Conservation (phyloP, 352 stramenopile genomes). For the Lagenidium giganteum region DNA sequence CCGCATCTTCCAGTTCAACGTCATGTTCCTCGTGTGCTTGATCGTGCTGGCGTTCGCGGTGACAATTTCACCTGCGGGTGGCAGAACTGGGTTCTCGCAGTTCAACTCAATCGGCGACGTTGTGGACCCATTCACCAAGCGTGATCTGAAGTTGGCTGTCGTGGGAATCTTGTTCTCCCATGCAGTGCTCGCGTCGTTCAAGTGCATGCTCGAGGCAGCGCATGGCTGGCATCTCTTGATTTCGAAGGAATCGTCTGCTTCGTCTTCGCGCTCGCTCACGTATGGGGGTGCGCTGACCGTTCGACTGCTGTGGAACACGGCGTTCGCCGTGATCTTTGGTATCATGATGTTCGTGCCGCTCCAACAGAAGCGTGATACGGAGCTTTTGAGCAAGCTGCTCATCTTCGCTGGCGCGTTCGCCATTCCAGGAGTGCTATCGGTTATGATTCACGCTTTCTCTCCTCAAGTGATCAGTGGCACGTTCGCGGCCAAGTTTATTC, state of each 20-base stretch:
- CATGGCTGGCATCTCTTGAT: slow-evolving; percentile 63
- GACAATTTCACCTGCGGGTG: slow-evolving; percentile 51
- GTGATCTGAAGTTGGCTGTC: slow-evolving; percentile 48
- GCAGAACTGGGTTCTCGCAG: slow-evolving; percentile 45
- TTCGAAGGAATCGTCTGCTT: slow-evolving; percentile 34
- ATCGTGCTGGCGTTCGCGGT: slow-evolving; percentile 49
- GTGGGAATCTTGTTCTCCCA: slow-evolving; percentile 48
- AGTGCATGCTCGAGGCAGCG: slow-evolving; percentile 57
- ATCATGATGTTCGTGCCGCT: slow-evolving; percentile 61
- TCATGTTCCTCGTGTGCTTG: slow-evolving; percentile 62
- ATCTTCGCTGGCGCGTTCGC: slow-evolving; percentile 38
- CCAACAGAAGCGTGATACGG: slow-evolving; percentile 36
- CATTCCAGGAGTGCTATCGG: slow-evolving; percentile 36
- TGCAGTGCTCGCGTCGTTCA: slow-evolving; percentile 41
- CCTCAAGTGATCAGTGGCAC: slow-evolving; percentile 44
- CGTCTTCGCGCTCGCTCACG: slow-evolving; percentile 51
- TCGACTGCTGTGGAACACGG: slow-evolving; percentile 55
- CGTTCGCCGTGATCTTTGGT: slow-evolving; percentile 48
- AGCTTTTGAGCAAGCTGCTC: slow-evolving; percentile 37
- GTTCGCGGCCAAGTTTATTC: slow-evolving; percentile 68
- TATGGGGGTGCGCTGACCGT: slow-evolving; percentile 47
- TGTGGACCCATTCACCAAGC: slow-evolving; percentile 40
- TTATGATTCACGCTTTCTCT: slow-evolving; percentile 45
- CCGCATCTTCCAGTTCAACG: slow-evolving; percentile 81
- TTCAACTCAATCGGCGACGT: slow-evolving; percentile 52